A percentile compares a stretch with the other conserved stretches of the same genome.
Evolutionary conservation across 306 rosid genomes (phyloP).

Genomic region (Delonix regia): DNA sequence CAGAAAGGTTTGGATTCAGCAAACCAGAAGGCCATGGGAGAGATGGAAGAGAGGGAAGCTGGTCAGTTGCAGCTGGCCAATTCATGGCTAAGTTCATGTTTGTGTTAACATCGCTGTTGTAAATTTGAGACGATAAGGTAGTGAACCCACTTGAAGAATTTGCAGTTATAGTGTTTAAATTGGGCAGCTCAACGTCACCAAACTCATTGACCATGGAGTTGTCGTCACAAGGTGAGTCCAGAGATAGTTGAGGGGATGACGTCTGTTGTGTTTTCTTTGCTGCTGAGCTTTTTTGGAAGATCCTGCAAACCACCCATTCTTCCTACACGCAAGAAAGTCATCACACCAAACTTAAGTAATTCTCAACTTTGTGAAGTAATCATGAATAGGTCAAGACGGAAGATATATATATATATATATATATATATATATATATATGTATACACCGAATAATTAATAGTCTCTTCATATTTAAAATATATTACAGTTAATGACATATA

Average conservation of each 20-base stretch:
- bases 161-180: constrained; percentile 36
- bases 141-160: constrained; percentile 44
- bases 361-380: not conserved
- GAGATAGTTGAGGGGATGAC: constrained; percentile 51
- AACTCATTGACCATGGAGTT: constrained; percentile 58
- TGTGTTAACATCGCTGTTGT: constrained; percentile 28
- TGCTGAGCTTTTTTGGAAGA: constrained; percentile 61
- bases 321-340: constrained; percentile 48
- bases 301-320: constrained; percentile 85
- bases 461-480: not conserved
- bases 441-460: too few species aligned
- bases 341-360: not conserved
- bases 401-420: too few species aligned
- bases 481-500: too few species aligned
- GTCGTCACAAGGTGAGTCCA: constrained; percentile 60
- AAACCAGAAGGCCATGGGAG: constrained; percentile 61
- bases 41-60: constrained; percentile 43
- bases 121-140: constrained; percentile 37
- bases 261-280: constrained; percentile 57
- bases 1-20: constrained; percentile 50
- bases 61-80: constrained; percentile 44
- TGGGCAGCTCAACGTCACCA: constrained; percentile 62
- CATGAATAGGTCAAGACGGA: not conserved
- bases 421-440: too few species aligned
- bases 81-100: constrained; percentile 48